Percentiles rank a stretch among this genome's conserved stretches.
These are phyloP conservation scores for Triticum monococcum DNA, from an alignment of 176 grass and related monocot species.

Conservation along the genomic window DNA sequence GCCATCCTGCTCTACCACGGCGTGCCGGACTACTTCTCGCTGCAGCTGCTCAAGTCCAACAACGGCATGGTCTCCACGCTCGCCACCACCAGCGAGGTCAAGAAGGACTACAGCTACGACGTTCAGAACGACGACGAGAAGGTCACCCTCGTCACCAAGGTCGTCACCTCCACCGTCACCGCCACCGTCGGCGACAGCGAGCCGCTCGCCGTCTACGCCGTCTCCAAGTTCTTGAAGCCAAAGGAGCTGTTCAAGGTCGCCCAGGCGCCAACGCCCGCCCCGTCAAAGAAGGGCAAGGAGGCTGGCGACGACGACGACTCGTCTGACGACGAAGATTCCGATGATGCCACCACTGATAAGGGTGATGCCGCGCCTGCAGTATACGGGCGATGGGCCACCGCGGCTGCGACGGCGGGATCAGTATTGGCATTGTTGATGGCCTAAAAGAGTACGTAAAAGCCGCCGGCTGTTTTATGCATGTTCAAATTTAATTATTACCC, in stretches of 20 bases:
- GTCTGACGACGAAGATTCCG: slow-evolving; percentile 10
- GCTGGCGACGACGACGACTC: not conserved
- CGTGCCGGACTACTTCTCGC: slow-evolving; percentile 71
- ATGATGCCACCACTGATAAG: slow-evolving; percentile 14
- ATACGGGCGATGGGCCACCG: not conserved
- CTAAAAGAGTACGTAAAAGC: not conserved
- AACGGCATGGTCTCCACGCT: slow-evolving; percentile 78
- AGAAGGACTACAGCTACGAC: slow-evolving; percentile 67
- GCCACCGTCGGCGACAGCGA: slow-evolving; percentile 58
- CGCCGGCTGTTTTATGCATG: not conserved
- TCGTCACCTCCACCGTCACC: slow-evolving; percentile 34
- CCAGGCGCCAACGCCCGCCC: slow-evolving; percentile 34
- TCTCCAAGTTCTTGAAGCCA: slow-evolving; percentile 67
- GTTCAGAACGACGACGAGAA: slow-evolving; percentile 54
- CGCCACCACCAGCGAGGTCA: slow-evolving; percentile 55
- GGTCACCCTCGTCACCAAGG: slow-evolving; percentile 51
- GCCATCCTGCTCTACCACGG: slow-evolving; percentile 71
- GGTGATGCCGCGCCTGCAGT: slow-evolving; percentile 17
- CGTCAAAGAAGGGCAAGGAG: slow-evolving; percentile 24
- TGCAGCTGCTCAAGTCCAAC: slow-evolving; percentile 66
- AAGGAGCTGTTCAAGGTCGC: slow-evolving; percentile 67
- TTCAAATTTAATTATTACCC: not conserved
- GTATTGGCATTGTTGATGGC: slow-evolving; percentile 15
- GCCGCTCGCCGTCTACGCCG: slow-evolving; percentile 60
- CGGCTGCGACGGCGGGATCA: not conserved